Percentiles rank a stretch among this genome's conserved stretches.
These are phyloP conservation scores for Hypsizygus marmoreus DNA, from an alignment of 768 basidiomycete species.

Conservation along the genomic window DNA sequence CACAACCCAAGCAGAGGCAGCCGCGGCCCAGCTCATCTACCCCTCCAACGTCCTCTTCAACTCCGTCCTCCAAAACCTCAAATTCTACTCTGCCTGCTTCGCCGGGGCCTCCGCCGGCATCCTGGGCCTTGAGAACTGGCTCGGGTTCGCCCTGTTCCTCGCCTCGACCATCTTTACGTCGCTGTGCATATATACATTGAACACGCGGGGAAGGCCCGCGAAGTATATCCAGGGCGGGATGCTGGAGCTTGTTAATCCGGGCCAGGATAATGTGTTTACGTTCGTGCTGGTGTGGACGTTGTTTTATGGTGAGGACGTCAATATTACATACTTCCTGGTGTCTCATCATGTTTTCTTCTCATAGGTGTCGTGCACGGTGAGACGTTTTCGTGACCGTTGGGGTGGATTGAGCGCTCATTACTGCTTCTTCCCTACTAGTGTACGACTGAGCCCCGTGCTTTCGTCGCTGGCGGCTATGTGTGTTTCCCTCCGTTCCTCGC, in stretches of 20 bases:
- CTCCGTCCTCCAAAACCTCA: slow-evolving; percentile 60
- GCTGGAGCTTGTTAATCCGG: slow-evolving; percentile 75
- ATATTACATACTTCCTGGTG: background rate
- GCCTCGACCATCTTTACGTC: slow-evolving; percentile 68
- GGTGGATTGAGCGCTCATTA: background rate
- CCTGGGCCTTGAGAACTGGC: slow-evolving; percentile 83
- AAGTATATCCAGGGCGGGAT: slow-evolving; percentile 67
- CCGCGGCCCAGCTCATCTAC: slow-evolving; percentile 66
- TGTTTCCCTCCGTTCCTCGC: background rate
- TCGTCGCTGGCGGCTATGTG: background rate
- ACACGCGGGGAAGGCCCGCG: slow-evolving; percentile 65
- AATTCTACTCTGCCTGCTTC: slow-evolving; percentile 83
- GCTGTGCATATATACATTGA: slow-evolving; percentile 62
- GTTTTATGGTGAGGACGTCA: slow-evolving; percentile 71
- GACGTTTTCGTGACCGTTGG: slow-evolving; percentile 13
- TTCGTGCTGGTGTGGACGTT: slow-evolving; percentile 94
- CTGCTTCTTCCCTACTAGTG: slow-evolving; percentile 17
- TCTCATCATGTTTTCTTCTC: too few relatives aligned
- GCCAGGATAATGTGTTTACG: slow-evolving; percentile 88
- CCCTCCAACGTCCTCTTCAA: slow-evolving; percentile 69
- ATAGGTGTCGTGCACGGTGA: slow-evolving; percentile 53
- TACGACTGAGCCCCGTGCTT: slow-evolving; percentile 20
- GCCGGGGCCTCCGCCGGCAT: slow-evolving; percentile 88
- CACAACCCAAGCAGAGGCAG: slow-evolving; percentile 47
- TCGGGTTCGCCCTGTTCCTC: slow-evolving; percentile 80